These are phyloP conservation scores for Brassica carinata DNA, from an alignment of 345 rosid genomes.

Conservation along the genomic window DNA sequence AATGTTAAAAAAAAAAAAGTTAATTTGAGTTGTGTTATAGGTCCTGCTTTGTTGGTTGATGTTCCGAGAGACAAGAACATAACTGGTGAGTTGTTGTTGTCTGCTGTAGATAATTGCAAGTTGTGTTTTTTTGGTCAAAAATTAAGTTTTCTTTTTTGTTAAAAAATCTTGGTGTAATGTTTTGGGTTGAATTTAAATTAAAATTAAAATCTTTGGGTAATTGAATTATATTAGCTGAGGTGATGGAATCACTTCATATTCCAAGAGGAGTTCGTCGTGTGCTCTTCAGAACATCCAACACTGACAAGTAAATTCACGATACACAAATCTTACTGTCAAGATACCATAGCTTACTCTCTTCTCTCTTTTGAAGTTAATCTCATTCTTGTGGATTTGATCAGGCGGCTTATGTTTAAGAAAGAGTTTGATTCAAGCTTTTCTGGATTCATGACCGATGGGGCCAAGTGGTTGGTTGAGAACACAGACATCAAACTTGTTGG, in stretches of 20 bases:
- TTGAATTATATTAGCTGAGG: constrained; percentile 53
- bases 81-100: constrained; percentile 51
- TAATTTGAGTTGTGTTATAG: constrained; percentile 18
- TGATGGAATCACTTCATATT: constrained; percentile 76
- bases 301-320: constrained; percentile 57
- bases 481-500: constrained; percentile 91
- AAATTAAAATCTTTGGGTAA: too few species aligned
- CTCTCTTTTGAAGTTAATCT: too few species aligned
- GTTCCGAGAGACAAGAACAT: constrained; percentile 65
- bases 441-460: constrained; percentile 86
- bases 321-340: background rate
- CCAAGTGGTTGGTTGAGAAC: constrained; percentile 86
- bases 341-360: background rate
- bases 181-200: background rate
- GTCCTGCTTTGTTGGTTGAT: constrained; percentile 61
- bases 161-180: background rate
- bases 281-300: constrained; percentile 81
- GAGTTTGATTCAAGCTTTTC: constrained; percentile 81
- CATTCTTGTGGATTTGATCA: constrained; percentile 29
- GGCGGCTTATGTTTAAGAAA: constrained; percentile 80
- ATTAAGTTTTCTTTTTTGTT: too few species aligned
- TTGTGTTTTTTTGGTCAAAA: background rate
- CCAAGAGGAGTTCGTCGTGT: constrained; percentile 82
- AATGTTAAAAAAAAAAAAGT: background rate
- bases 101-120: background rate